Evolutionary conservation across 306 rosid genomes (phyloP), one percentile per base, ranked within the genome.

Genomic region (Prunus mongolica): DNA sequence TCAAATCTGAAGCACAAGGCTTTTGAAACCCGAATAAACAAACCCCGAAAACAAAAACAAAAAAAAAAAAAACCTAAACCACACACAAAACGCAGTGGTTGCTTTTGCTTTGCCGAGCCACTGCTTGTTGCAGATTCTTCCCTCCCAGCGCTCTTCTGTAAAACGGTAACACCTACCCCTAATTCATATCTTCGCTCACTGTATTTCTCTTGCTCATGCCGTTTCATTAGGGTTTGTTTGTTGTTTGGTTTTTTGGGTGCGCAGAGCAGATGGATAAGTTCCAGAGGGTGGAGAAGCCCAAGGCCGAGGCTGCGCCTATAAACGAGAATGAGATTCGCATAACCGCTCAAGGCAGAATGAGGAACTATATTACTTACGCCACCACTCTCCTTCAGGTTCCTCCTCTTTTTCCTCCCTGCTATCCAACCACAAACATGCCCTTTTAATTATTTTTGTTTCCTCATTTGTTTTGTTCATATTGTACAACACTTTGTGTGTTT

Each of bases 251-350:
- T 44, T 64, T 7, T 38, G 44, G 10, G 65, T 10, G 22, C 14
- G 66, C 67, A 44, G 44, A 24, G 44, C 14, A 47, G 82, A 83
- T 93, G 98, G 97, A 93, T 87, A 86, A 97, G 82, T 91, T 91
- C 71, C 97, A 91, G 88, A 88, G 98, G 80, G 96, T 93, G 75
- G 97, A 88, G 89, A 93, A 91, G 85, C 96, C 97, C 12, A 89
- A 82, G 78, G 69, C 83, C 0, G 96, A 87, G 18, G 66, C 67
- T 3, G 79, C 71, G 79, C 88, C 91, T 16, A 91, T 93, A 19
- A 88, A 86, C 47, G 98, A 91, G 85, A 93, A 93, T 55, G 98
- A 93, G 87, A 93, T 93, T 73, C 97, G 96, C 76, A 90, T 93
- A 79, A 93, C 97, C 8, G 68, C 91, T 73, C 98, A 93, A 47